Conservation (phyloP, 2,329 filamentous ascomycete genomes). For the Helotiales sp. region DNA sequence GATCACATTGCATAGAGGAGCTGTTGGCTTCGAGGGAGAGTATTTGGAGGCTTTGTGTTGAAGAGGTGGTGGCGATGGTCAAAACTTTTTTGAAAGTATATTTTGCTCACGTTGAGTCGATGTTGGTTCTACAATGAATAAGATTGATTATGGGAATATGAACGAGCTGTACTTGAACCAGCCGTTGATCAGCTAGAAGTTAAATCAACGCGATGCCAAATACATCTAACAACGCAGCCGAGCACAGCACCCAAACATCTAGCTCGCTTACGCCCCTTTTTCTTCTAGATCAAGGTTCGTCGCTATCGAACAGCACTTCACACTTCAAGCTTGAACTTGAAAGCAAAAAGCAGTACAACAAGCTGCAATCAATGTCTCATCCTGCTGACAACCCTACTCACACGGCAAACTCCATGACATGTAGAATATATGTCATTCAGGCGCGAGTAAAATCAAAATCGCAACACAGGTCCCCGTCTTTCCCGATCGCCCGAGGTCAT, state of each 20-base stretch:
- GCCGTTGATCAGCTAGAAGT: background rate
- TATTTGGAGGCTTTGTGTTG: background rate
- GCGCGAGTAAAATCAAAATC: background rate
- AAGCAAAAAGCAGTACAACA: background rate
- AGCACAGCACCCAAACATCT: background rate
- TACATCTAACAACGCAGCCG: background rate
- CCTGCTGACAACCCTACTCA: background rate
- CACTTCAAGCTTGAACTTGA: background rate
- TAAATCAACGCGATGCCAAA: background rate
- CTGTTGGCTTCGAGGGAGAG: background rate
- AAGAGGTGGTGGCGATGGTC: background rate
- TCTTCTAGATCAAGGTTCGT: background rate
- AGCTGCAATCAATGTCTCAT: background rate
- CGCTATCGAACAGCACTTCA: background rate
- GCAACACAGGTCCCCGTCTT: background rate
- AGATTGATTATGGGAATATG: background rate
- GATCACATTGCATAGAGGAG: slow-evolving; percentile 10
- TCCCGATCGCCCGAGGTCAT: slow-evolving; percentile 17
- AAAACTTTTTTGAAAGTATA: background rate
- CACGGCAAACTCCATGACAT: background rate
- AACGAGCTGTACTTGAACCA: background rate
- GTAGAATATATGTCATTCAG: background rate
- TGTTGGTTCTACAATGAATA: background rate
- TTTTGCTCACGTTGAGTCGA: background rate
- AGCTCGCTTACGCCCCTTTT: slow-evolving; percentile 7